Percentiles rank a stretch among this genome's conserved stretches.
Evolutionary conservation across 2,329 filamentous ascomycete species (phyloP).

Genomic region (Diaporthe citri): DNA sequence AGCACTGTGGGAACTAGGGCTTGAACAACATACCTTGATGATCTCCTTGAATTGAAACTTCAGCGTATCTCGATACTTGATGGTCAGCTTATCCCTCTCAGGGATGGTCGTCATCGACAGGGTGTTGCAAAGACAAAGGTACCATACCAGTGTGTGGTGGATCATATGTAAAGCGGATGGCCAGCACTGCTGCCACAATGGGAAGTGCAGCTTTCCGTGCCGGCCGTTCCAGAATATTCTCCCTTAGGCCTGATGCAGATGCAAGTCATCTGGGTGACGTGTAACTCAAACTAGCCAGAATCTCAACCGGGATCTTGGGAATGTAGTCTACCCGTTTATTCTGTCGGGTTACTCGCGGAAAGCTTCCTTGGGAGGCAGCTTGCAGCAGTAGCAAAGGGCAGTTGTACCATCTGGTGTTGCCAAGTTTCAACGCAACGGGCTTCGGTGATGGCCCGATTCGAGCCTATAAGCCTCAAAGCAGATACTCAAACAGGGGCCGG

Average conservation of each 20-base stretch:
- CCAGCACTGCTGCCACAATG: background rate
- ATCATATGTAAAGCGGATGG: background rate
- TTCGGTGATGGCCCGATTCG: background rate
- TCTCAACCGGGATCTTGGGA: constrained; percentile 20
- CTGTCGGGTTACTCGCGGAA: background rate
- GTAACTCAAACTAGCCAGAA: background rate
- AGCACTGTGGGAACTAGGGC: background rate
- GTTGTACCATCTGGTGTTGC: background rate
- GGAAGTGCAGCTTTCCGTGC: constrained; percentile 21
- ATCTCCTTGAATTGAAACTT: no score
- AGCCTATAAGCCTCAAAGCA: background rate
- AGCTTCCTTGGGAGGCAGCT: background rate
- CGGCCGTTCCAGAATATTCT: background rate
- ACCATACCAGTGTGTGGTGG: background rate
- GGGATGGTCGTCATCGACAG: background rate
- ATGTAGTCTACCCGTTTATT: background rate
- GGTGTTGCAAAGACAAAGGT: background rate
- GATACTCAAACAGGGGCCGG: background rate
- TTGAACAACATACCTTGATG: background rate
- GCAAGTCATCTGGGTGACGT: constrained; percentile 6
- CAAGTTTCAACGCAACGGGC: background rate
- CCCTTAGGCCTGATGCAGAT: constrained; percentile 18
- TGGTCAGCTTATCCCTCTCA: background rate
- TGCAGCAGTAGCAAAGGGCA: background rate
- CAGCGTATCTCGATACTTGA: background rate